Evolutionary conservation across 2,329 filamentous ascomycete genomes (phyloP), one percentile per base, ranked within the genome.

Genomic region (Aureobasidium sp.): DNA sequence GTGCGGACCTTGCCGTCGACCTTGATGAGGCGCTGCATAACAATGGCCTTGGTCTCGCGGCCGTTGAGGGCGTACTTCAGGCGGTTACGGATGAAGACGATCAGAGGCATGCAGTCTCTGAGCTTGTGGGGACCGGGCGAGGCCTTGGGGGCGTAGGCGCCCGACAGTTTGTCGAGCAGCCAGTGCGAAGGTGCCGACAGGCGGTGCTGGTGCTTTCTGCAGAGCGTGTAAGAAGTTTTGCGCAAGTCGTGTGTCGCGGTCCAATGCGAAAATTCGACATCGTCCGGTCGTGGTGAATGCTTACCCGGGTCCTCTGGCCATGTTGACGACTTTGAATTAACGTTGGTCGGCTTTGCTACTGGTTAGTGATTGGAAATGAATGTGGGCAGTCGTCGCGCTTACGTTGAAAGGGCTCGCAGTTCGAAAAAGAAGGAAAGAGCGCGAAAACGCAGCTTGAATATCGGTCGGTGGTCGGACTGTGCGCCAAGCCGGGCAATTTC

Each of bases 21-120:
- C 89, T 97, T 97, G 89, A 99, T 86, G 73, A 97, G 89, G 79
- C 94, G 93, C 87, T 99, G 94, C 92, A 96, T 96, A 79, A 97
- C 84, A 82, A 99, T 97, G 73, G 92, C 84, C 82, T 91, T 94
- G 82, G 88, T 90, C 88, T 99, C 94, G 79, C 93, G 94, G 79
- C 86, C 88, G 86, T 99, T 99, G 80, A 99, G 89, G 71, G 94
- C 94, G 85, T 99, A 99, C 90, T 99, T 99, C 35, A 59, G 54
- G 40, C 82, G 81, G 75, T 85, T 85, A 70, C 92, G 89, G 81
- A 96, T 89, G 88, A 99, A 97, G 83, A 99, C 90, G 81, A 99
- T 92, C 79, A 99, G 83, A 70, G 94, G 94, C 83, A 99, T 88
- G 84, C 93, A 97, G 83, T 99, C 94, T 79, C 94, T 89, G 79